Base-by-base conservation (phyloP, 805 yeast genomes). In the Wickerhamomyces kurtzmanii region DNA sequence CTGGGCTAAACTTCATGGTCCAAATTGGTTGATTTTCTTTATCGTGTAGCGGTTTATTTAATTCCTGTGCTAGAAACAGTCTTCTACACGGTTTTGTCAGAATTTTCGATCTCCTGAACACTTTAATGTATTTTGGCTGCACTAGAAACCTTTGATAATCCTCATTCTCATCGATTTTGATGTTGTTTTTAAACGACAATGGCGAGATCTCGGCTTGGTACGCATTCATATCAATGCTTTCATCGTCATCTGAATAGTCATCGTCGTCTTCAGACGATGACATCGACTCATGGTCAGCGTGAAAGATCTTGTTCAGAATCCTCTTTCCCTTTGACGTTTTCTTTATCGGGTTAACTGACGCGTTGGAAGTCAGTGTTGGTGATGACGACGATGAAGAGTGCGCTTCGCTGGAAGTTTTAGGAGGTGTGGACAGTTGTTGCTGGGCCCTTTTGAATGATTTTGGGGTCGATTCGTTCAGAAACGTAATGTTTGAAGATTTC, bases 1-100 rank as follows among this genome's bases (percentile, higher is more conserved):
- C 94, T 9, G 52, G 51, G 32, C 82, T 75, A 52, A 87, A 87
- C 41, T 72, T 68, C 58, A 80, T 59, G 8, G 72, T 68, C 69
- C 86, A 83, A n/a, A 82, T 63, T 10, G 91, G 20, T 24, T 11
- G 26, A 24, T 15, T 19, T 15, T 16, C 21, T 12, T 22, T 26
- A 17, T 20, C 5, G n/a, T 12, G 12, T 31, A 32, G 17, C 39
- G 44, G n/a, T n/a, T n/a, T n/a, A 28, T 55, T 55, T 31, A 76
- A 49, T 43, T 78, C 85, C 44, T 79, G 89, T 1, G 84, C 81
- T 22, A 78, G 46, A 31, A 78, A 75, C 31, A 77, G 45, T 36
- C 75, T 60, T 31, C 65, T 59, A 31, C 71, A 57, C 5, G 63
- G 57, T 22, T 55, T 55, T 4, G 68, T 68, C 15, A 73, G 52